Conservation (phyloP, 208 protist genomes). For the Leishmania martiniquensis region DNA sequence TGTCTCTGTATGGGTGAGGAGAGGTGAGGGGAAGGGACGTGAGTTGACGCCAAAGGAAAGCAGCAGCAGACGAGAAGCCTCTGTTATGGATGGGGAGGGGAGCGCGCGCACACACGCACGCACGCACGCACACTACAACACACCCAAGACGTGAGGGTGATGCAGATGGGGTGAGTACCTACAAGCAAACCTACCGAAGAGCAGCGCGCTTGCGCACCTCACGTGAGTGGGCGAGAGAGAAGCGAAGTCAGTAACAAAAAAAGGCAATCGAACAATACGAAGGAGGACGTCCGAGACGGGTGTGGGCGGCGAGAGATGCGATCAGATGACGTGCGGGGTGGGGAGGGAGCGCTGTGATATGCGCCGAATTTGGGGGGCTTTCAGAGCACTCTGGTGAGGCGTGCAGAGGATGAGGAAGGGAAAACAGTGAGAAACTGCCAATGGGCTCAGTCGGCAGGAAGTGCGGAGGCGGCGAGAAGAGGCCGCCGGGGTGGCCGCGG, state of each 20-base stretch:
- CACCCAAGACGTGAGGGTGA: no score
- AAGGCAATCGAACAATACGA: background rate
- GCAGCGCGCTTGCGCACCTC: background rate
- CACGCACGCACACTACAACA: background rate
- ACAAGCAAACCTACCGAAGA: background rate
- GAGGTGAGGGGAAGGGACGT: background rate
- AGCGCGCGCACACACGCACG: no score
- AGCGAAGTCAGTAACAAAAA: background rate
- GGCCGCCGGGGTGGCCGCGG: background rate
- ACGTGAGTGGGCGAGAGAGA: no score
- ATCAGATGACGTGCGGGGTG: background rate
- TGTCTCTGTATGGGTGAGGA: no score
- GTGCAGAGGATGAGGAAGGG: background rate
- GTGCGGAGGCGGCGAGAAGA: background rate
- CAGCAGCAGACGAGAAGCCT: background rate
- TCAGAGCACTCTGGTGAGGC: background rate
- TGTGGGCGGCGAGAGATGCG: background rate
- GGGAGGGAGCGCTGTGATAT: background rate
- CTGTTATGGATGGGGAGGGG: background rate
- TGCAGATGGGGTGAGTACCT: background rate
- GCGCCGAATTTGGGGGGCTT: background rate
- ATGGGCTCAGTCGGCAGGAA: no score
- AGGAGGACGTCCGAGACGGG: background rate
- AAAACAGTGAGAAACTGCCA: no score
- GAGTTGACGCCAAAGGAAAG: background rate